Percentiles rank a stretch among this genome's conserved stretches.
Conservation (phyloP, 805 yeast species). For the Suhomyces sp. region DNA sequence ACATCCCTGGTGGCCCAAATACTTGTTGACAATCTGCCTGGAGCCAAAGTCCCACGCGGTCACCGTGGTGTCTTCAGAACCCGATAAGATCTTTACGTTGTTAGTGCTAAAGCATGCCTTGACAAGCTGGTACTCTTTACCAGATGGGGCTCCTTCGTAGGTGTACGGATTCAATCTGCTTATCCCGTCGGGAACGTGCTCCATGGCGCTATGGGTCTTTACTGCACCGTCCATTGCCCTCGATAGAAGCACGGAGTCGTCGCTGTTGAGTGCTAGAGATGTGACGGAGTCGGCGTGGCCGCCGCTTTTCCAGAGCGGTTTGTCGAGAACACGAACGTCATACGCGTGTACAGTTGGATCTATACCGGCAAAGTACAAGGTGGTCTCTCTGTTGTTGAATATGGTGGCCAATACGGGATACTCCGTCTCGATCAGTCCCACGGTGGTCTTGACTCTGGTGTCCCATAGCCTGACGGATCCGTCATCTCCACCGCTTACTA, state of each 20-base stretch:
- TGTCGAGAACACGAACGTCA: slow-evolving; percentile 48
- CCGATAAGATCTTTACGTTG: slow-evolving; percentile 46
- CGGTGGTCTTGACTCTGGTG: slow-evolving; percentile 46
- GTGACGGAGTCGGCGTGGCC: slow-evolving; percentile 47
- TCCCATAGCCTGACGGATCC: slow-evolving; percentile 67
- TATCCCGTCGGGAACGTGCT: slow-evolving; percentile 36
- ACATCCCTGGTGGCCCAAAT: slow-evolving; percentile 59
- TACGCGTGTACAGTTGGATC: slow-evolving; percentile 61
- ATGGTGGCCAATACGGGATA: slow-evolving; percentile 57
- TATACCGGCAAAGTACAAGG: slow-evolving; percentile 60
- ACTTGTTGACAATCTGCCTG: slow-evolving; percentile 44
- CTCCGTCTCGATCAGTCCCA: slow-evolving; percentile 39
- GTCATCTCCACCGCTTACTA: slow-evolving; percentile 63
- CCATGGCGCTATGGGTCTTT: slow-evolving; percentile 53
- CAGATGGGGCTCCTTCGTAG: slow-evolving; percentile 58
- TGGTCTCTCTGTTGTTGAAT: slow-evolving; percentile 35
- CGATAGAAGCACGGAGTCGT: slow-evolving; percentile 47
- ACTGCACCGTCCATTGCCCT: slow-evolving; percentile 57
- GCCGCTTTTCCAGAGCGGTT: slow-evolving; percentile 45
- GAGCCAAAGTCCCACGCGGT: slow-evolving; percentile 61
- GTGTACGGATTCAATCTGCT: slow-evolving; percentile 43
- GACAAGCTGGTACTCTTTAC: slow-evolving; percentile 49
- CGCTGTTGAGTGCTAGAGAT: slow-evolving; percentile 47
- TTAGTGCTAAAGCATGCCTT: slow-evolving; percentile 47
- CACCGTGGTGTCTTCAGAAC: slow-evolving; percentile 58